A percentile compares a stretch with the other conserved stretches of the same genome.
phyloP scores from a whole-genome alignment of 805 yeast genomes.

The Jamesozyma piceae region DNA sequence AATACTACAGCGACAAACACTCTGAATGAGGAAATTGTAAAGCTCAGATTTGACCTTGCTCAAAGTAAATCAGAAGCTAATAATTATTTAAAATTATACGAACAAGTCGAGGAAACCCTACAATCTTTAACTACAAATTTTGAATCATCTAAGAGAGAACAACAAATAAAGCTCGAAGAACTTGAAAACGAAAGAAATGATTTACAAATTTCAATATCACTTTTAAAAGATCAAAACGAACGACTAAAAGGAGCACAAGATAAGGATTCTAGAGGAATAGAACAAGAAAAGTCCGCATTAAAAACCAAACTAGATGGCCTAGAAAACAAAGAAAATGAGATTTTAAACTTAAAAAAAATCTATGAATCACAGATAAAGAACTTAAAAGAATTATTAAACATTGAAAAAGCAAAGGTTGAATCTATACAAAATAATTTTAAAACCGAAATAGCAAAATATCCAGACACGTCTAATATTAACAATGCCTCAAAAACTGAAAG shows the following conservation, averaged over 20 bases:
- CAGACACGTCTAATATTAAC: neutral
- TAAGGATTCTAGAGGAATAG: neutral
- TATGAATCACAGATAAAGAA: neutral
- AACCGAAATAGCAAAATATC: neutral
- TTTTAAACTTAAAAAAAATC: neutral
- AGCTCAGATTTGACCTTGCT: neutral
- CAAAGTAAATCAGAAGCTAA: neutral
- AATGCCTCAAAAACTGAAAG: neutral
- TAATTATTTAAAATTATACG: neutral
- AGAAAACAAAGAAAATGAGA: neutral
- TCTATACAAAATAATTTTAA: neutral
- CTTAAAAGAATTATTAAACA: neutral
- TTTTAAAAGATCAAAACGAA: neutral
- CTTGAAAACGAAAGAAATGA: slow-evolving; percentile 21
- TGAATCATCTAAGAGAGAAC: slow-evolving; percentile 15
- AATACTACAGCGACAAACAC: neutral
- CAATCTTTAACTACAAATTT: neutral
- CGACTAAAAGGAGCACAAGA: neutral
- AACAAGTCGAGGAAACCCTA: neutral
- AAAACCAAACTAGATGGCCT: neutral
- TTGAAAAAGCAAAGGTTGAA: neutral
- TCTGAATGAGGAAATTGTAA: neutral
- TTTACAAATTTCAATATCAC: neutral
- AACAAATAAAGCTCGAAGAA: slow-evolving; percentile 35
- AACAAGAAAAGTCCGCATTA: neutral